phyloP scores from a whole-genome alignment of 768 basidiomycete species.

The Lyophyllum atratum region DNA sequence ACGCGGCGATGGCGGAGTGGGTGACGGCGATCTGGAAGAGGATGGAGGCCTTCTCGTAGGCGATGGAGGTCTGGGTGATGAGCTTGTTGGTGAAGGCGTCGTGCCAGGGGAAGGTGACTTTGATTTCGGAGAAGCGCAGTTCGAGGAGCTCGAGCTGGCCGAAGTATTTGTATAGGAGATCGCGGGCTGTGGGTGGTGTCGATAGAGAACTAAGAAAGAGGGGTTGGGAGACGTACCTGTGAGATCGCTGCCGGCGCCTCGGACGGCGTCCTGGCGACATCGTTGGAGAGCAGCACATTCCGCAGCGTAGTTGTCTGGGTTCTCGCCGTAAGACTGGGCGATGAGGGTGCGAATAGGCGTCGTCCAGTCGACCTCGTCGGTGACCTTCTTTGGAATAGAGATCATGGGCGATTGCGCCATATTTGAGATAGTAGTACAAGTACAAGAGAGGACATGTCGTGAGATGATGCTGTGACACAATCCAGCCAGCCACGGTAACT shows the following conservation, averaged over 20 bases:
- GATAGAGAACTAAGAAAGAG: background rate
- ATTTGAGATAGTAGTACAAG: background rate
- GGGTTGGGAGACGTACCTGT: conserved; percentile 26
- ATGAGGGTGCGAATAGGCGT: conserved; percentile 84
- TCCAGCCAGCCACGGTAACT: conserved; percentile 23
- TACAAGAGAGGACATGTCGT: background rate
- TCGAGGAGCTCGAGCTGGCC: conserved; percentile 98
- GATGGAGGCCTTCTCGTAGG: conserved; percentile 97
- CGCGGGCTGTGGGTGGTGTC: conserved; percentile 59
- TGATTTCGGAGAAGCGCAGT: conserved; percentile 93
- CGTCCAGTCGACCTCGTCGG: conserved; percentile 97
- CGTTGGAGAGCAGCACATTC: conserved; percentile 87
- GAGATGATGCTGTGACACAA: background rate
- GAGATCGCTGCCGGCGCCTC: conserved; percentile 92
- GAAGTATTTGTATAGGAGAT: conserved; percentile 98
- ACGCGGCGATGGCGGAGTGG: conserved; percentile 86
- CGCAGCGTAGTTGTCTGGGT: conserved; percentile 81
- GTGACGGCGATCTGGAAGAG: conserved; percentile 96
- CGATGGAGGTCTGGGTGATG: conserved; percentile 93
- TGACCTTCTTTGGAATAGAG: conserved; percentile 91
- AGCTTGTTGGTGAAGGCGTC: conserved; percentile 96
- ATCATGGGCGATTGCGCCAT: conserved; percentile 91
- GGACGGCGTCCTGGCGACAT: conserved; percentile 93
- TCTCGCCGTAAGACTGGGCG: conserved; percentile 91
- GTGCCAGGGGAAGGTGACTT: conserved; percentile 94